Conservation (phyloP, 1,139 yeast genomes). For the Yamadazyma taylorii region DNA sequence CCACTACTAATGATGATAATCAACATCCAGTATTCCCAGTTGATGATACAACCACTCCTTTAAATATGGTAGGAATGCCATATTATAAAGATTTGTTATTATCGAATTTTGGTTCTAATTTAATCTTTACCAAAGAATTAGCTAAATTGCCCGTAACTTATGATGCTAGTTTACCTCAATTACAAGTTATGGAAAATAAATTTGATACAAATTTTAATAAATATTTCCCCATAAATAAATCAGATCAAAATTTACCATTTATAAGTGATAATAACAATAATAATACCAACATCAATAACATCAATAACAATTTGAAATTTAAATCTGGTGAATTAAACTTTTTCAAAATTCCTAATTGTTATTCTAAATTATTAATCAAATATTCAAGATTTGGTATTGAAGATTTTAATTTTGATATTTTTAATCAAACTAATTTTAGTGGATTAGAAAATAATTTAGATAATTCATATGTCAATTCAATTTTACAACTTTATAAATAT, state of each 20-base stretch:
- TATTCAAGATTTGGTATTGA: conserved; percentile 92
- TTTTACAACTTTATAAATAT: conserved; percentile 81
- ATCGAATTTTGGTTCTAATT: conserved; percentile 75
- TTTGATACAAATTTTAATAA: conserved; percentile 50
- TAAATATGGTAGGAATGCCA: conserved; percentile 81
- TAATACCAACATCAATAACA: no score
- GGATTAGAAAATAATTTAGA: conserved; percentile 88
- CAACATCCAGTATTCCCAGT: conserved; percentile 17
- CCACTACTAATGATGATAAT: conserved; percentile 26
- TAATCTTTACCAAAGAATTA: conserved; percentile 55
- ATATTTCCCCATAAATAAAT: conserved; percentile 42
- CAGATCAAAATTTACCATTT: conserved; percentile 46
- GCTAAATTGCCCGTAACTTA: conserved; percentile 49
- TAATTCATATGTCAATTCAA: conserved; percentile 76
- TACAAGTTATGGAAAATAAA: conserved; percentile 39
- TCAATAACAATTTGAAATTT: no score
- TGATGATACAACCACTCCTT: conserved; percentile 48
- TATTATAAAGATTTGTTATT: conserved; percentile 75
- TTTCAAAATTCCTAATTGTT: conserved; percentile 63
- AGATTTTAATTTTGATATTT: conserved; percentile 88
- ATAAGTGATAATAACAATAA: conserved; percentile 70
- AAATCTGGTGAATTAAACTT: conserved; percentile 27
- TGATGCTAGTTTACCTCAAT: conserved; percentile 51
- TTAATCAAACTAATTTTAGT: conserved; percentile 72
- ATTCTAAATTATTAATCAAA: conserved; percentile 70